Base-by-base conservation (phyloP, 2,329 filamentous ascomycete species). In the Aureobasidium uvarum region DNA sequence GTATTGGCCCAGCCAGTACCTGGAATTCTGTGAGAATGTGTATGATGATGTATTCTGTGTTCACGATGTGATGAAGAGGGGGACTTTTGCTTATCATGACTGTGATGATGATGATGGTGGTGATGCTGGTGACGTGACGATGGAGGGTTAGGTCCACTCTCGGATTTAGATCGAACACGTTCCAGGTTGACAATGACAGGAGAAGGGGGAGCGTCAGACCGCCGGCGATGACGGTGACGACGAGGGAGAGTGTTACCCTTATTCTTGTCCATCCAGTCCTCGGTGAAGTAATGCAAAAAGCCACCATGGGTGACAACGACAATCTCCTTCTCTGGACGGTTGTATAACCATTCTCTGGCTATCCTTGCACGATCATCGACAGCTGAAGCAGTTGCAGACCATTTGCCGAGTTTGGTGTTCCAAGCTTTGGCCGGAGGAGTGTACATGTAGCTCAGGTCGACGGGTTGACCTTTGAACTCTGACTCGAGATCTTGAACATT, bases 251-350 rank as follows among this genome's bases (percentile, higher is more conserved):
- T 48, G 28, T 51, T 59, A 65, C 63, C 62, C 76, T 31, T 73
- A 55, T 79, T 80, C 71, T 71, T 83, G 48, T 86, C 89, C 63
- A 86, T 81, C 86, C 88, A 96, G 72, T 96, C 92, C 70, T 92
- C 85, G 0, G 91, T 95, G 68, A 96, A 79, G 72, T 91, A 96
- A 75, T 96, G 92, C 71, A 96, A 74, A 70, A 93, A 90, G 0
- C 89, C 90, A 1, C 92, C 92, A 72, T 96, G 92, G 3, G 91
- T 89, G 8, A 96, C 91, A 1, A 92, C 82, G 0, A 89, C 86
- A 33, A 96, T 84, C 70, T 94, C 84, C 71, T 90, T 86, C 70
- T 85, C 83, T 4, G 78, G 77, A 28, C 79, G 72, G 11, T 69
- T 72, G 70, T 78, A 78, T 45, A 95, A 74, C 77, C 84, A 87